These are phyloP conservation scores for Monilinia laxa DNA, from an alignment of 2,329 filamentous ascomycete genomes.

Conservation along the genomic window DNA sequence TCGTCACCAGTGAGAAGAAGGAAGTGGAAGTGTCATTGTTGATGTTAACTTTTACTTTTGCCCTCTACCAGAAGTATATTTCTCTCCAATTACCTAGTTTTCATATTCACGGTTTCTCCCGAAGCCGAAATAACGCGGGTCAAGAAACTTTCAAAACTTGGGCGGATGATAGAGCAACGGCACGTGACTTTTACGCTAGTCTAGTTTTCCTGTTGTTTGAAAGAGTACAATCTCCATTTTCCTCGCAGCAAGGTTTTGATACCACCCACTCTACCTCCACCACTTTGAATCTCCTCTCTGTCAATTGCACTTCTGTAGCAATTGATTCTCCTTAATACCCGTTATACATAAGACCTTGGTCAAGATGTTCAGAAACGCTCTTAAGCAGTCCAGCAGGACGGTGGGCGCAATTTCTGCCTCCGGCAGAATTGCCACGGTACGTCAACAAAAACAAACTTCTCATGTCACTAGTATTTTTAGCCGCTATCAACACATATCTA, in stretches of 20 bases:
- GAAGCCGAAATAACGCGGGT: conserved; percentile 18
- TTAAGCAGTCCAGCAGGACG: conserved; percentile 94
- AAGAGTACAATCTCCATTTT: conserved; percentile 26
- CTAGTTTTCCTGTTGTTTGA: conserved; percentile 22
- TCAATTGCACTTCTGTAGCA: conserved; percentile 66
- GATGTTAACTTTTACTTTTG: neutral
- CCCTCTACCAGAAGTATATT: neutral
- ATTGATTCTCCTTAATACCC: conserved; percentile 58
- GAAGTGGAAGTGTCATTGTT: neutral
- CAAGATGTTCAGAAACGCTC: conserved; percentile 96
- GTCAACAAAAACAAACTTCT: conserved; percentile 55
- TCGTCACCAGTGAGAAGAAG: too few species aligned
- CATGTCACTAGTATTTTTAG: conserved; percentile 41
- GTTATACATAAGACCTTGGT: conserved; percentile 53
- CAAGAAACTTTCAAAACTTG: too few species aligned
- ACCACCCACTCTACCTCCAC: conserved; percentile 37
- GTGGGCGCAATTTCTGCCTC: conserved; percentile 90
- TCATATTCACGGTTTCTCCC: conserved; percentile 21
- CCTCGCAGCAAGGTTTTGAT: conserved; percentile 33
- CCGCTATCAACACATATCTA: conserved; percentile 40
- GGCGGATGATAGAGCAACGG: neutral
- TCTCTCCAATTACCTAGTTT: neutral
- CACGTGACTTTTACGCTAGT: conserved; percentile 23
- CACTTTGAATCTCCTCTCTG: conserved; percentile 57
- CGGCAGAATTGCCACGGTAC: conserved; percentile 91